These are phyloP conservation scores for Coniochaeta sp. DNA, from an alignment of 2,329 filamentous ascomycete genomes.

Conservation along the genomic window DNA sequence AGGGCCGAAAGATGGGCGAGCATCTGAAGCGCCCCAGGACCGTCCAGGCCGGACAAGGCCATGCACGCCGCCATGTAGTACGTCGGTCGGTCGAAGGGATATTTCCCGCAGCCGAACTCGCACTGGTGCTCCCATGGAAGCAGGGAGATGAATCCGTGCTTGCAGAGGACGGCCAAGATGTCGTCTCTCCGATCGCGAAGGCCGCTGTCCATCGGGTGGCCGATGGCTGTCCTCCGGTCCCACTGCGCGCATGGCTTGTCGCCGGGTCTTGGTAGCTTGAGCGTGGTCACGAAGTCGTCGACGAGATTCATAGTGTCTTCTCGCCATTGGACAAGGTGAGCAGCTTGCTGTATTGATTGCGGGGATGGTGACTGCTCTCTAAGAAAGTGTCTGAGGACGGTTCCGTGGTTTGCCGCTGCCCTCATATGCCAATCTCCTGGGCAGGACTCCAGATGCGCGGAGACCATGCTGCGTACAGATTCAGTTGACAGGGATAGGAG, in stretches of 20 bases:
- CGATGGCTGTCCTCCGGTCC: neutral
- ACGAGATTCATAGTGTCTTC: neutral
- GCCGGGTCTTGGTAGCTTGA: neutral
- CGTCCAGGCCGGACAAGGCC: too few species aligned
- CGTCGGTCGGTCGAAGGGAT: neutral
- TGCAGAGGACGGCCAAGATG: neutral
- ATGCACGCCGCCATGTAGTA: neutral
- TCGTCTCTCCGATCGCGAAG: neutral
- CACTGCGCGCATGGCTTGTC: neutral
- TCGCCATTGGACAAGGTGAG: neutral
- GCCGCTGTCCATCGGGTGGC: neutral
- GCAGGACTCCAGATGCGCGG: neutral
- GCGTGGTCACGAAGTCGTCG: neutral
- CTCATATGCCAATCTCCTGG: neutral
- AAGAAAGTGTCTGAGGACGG: neutral
- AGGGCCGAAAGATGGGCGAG: too few species aligned
- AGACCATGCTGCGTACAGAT: neutral
- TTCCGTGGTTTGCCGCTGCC: neutral
- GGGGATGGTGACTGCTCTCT: neutral
- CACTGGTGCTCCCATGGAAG: neutral
- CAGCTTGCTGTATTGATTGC: neutral
- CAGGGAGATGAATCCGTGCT: neutral
- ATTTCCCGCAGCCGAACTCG: neutral
- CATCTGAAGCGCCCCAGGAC: too few species aligned
- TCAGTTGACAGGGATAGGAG: neutral